Conservation (phyloP, 1,284 basidiomycete species). For the Mycena citricolor region DNA sequence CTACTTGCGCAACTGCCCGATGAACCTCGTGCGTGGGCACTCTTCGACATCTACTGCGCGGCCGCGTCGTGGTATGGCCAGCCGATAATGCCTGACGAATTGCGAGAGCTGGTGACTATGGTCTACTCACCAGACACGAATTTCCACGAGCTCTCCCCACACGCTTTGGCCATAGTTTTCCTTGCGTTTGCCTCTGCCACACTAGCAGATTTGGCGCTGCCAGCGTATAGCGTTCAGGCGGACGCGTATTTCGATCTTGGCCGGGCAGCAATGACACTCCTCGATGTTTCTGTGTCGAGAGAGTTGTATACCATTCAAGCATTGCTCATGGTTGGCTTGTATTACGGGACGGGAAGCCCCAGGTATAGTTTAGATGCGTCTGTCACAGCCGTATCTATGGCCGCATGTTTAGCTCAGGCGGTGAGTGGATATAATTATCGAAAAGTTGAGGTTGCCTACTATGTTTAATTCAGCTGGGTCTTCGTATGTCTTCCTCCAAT, state of each 20-base stretch:
- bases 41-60: slow-evolving; percentile 10
- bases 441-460: too few species aligned
- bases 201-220: slow-evolving; percentile 10
- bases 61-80: slow-evolving; percentile 12
- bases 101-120: slow-evolving; percentile 2
- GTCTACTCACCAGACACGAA: slow-evolving; percentile 1
- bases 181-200: slow-evolving; percentile 11
- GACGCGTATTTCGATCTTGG: slow-evolving; percentile 13
- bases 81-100: slow-evolving; percentile 7
- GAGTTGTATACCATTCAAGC: slow-evolving; percentile 16
- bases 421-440: too few species aligned
- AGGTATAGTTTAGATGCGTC: slow-evolving; percentile 8
- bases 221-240: slow-evolving; percentile 11
- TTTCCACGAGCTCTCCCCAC: not conserved
- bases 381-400: slow-evolving; percentile 2
- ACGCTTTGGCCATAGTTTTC: slow-evolving; percentile 7
- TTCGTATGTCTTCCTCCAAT: too few species aligned
- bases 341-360: slow-evolving; percentile 7
- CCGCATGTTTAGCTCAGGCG: not conserved
- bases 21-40: slow-evolving; percentile 9
- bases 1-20: slow-evolving; percentile 9
- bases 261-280: slow-evolving; percentile 5
- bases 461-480: too few species aligned
- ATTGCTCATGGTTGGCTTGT: slow-evolving; percentile 5
- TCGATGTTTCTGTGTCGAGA: slow-evolving; percentile 3